Evolutionary conservation across 805 yeast species (phyloP).

Genomic region (Metschnikowia gelsemii): DNA sequence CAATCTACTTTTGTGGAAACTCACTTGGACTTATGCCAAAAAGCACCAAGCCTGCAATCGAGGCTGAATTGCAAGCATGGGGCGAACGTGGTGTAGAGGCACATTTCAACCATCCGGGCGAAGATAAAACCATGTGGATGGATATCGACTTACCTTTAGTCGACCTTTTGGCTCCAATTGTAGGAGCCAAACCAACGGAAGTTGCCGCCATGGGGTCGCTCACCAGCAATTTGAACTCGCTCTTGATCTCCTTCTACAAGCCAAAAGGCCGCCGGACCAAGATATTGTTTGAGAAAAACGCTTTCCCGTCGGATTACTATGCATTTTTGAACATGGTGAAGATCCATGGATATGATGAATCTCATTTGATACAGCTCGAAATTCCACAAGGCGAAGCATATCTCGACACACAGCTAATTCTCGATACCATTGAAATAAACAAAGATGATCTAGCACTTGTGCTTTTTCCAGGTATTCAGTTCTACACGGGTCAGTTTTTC

Average conservation of each 20-base stretch:
- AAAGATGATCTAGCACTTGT: conserved; percentile 68
- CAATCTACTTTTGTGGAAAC: conserved; percentile 82
- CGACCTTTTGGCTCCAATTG: conserved; percentile 66
- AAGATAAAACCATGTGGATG: conserved; percentile 69
- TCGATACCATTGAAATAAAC: conserved; percentile 52
- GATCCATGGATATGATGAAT: conserved; percentile 51
- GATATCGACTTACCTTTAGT: conserved; percentile 77
- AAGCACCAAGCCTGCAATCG: conserved; percentile 54
- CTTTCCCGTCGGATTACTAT: conserved; percentile 91
- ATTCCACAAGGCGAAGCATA: conserved; percentile 60
- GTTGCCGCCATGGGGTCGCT: conserved; percentile 87
- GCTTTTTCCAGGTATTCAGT: conserved; percentile 85
- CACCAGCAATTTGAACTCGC: conserved; percentile 76
- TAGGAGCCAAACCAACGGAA: conserved; percentile 75
- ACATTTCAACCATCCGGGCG: conserved; percentile 69
- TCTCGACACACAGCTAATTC: conserved; percentile 62
- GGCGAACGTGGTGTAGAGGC: conserved; percentile 75
- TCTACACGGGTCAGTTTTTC: conserved; percentile 86
- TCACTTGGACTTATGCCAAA: conserved; percentile 91
- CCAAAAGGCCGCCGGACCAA: conserved; percentile 61
- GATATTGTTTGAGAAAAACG: conserved; percentile 79
- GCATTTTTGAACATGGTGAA: conserved; percentile 74
- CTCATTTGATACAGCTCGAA: conserved; percentile 60
- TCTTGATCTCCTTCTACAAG: conserved; percentile 70
- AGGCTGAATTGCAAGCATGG: conserved; percentile 81